phyloP scores from a whole-genome alignment of 352 stramenopile species.

The Phytophthora kernoviae region DNA sequence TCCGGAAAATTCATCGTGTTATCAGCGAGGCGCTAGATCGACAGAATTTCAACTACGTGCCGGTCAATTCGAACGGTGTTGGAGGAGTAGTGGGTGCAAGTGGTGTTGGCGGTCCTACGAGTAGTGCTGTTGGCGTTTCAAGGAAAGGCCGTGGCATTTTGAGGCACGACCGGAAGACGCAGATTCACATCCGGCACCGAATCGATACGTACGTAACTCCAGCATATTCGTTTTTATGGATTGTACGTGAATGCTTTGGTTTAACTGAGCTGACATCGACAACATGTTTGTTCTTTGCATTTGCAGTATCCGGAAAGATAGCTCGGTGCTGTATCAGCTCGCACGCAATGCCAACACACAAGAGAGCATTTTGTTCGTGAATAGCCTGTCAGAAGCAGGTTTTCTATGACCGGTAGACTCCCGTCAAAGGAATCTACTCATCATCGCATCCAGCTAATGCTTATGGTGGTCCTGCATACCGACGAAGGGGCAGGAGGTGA shows the following conservation, averaged over 20 bases:
- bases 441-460: not conserved
- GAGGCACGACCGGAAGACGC: constrained; percentile 72
- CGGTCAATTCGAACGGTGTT: constrained; percentile 30
- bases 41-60: constrained; percentile 82
- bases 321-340: constrained; percentile 81
- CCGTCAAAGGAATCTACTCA: constrained; percentile 1
- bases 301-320: constrained; percentile 82
- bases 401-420: constrained; percentile 57
- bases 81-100: constrained; percentile 2
- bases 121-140: constrained; percentile 38
- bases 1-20: constrained; percentile 79
- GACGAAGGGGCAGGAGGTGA: constrained; percentile 6
- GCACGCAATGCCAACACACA: constrained; percentile 88
- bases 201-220: constrained; percentile 76
- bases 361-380: constrained; percentile 90
- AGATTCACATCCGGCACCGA: constrained; percentile 77
- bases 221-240: not conserved
- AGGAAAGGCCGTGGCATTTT: constrained; percentile 79
- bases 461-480: not conserved
- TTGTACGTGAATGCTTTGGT: constrained; percentile 3
- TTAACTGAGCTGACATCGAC: constrained; percentile 14
- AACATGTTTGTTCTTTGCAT: constrained; percentile 15
- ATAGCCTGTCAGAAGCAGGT: constrained; percentile 86
- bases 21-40: constrained; percentile 79
- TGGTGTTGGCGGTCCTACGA: constrained; percentile 4